Base-by-base conservation (phyloP, 2,329 filamentous ascomycete species). In the Coniella vitis region DNA sequence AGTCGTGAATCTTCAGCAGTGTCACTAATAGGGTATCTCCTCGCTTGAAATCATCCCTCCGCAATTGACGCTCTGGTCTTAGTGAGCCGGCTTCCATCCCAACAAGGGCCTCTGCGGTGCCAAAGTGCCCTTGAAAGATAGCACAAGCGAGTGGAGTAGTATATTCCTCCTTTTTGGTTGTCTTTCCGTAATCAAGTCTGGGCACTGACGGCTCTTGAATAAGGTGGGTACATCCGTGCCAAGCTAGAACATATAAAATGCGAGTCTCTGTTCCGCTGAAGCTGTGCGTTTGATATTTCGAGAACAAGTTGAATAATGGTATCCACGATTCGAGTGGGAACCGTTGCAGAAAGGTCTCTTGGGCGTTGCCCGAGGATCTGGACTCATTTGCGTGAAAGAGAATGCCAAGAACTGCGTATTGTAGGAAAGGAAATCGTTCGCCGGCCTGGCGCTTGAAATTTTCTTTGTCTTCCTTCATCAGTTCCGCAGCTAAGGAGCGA, bases 341-440 rank as follows among this genome's bases (percentile, higher is more conserved):
- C 0, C 20, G 7, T 4, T 46, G 22, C 1, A 73, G 25, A 51
- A 72, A 70, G 0, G 51, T 38, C 3, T 46, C 34, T 53, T 69
- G 64, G 16, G 48, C 22, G 29, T 67, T 55, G 2, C 49, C 54
- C 16, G 31, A 10, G 4, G 55, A 51, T 46, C 62, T 56, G 36
- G 70, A 68, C 31, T 16, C 22, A 37, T 75, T 56, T 9, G 71
- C 64, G 48, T 76, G 72, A 40, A 57, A 51, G 14, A 75, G 57
- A 9, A 73, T 36, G 45, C 70, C 61, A 4, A 58, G 53, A 14
- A 65, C 57, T 16, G 72, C 66, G 55, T 77, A 76, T 42, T 68
- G 53, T 5, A 79, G 59, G 39, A 80, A 75, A 1, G 73, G 69
- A 46, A 65, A 71, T 12, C 53, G 55, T 2, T 43, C 10, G 2